Base-by-base conservation (phyloP, 2,329 filamentous ascomycete genomes). In the Trichophyton benhamiae region DNA sequence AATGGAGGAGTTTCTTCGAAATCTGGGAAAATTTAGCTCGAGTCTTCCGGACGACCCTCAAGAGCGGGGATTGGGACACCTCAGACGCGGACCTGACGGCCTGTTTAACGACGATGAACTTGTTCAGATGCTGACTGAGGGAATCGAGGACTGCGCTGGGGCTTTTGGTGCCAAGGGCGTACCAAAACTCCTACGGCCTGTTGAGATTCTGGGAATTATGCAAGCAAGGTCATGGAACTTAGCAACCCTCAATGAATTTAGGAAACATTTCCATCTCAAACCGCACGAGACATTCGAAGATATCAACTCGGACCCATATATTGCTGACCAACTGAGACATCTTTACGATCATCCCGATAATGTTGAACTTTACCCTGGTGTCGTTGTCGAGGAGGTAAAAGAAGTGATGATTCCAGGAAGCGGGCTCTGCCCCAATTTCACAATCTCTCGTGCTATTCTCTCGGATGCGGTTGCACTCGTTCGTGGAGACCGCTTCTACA, bases 121-220 rank as follows among this genome's bases (percentile, higher is more conserved):
- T 0, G 87, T 88, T 3, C 75, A 83, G 22, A 84, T 86, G 60
- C 76, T 89, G 7, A 74, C 78, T 0, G 79, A 79, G 0, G 80
- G 81, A 22, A 82, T 91, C 58, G 86, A 89, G 66, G 87, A 90
- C 68, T 81, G 82, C 15, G 87, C 87, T 0, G 83, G 84, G 3
- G 80, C 83, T 0, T 90, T 89, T 66, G 87, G 87, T 0, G 83
- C 83, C 0, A 83, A 83, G 8, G 87, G 88, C 63, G 85, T 92
- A 0, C 89, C 89, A 0, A 78, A 82, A 6, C 81, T 85, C 22
- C 83, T 94, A 81, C 83, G 84, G 64, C 82, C 85, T 0, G 81
- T 94, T 22, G 89, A 94, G 72, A 87, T 91, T 42, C 75, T 92
- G 6, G 89, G 88, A 33, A 92, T 94, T 60, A 78, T 88, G 42